phyloP scores from a whole-genome alignment of 306 rosid genomes.

The Aeschynomene evenia region DNA sequence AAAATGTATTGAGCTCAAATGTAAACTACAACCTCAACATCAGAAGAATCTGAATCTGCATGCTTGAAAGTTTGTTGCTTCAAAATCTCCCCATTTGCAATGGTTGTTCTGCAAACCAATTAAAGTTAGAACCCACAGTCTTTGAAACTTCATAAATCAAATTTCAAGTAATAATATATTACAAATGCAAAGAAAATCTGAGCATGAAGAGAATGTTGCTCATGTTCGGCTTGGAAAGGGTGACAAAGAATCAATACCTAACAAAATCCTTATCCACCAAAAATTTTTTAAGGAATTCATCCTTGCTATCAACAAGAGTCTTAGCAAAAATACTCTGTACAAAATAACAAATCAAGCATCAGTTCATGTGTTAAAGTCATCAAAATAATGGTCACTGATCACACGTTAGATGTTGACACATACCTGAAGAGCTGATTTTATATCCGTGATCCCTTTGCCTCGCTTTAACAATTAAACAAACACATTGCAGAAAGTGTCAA shows the following conservation, averaged over 20 bases:
- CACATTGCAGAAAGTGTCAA: conserved; percentile 18
- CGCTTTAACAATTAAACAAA: conserved; percentile 54
- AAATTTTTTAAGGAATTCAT: conserved; percentile 71
- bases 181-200: not conserved
- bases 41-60: conserved; percentile 43
- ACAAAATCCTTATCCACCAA: conserved; percentile 48
- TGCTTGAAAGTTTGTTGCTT: conserved; percentile 44
- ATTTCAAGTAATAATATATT: not conserved
- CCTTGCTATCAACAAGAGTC: conserved; percentile 79
- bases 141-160: conserved; percentile 4
- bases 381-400: conserved; percentile 3
- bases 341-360: conserved; percentile 28
- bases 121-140: not conserved
- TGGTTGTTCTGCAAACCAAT: conserved; percentile 54
- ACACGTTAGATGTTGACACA: not conserved
- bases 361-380: conserved; percentile 8
- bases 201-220: not conserved
- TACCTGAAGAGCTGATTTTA: conserved; percentile 81
- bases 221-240: not conserved
- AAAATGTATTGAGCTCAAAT: not conserved
- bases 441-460: conserved; percentile 88
- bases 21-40: conserved; percentile 59
- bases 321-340: conserved; percentile 78
- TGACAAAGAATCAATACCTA: conserved; percentile 38
- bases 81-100: conserved; percentile 52